A percentile compares a stretch with the other conserved stretches of the same genome.
phyloP scores from a whole-genome alignment of 768 basidiomycete genomes.

The Leucogyrophana mollusca region DNA sequence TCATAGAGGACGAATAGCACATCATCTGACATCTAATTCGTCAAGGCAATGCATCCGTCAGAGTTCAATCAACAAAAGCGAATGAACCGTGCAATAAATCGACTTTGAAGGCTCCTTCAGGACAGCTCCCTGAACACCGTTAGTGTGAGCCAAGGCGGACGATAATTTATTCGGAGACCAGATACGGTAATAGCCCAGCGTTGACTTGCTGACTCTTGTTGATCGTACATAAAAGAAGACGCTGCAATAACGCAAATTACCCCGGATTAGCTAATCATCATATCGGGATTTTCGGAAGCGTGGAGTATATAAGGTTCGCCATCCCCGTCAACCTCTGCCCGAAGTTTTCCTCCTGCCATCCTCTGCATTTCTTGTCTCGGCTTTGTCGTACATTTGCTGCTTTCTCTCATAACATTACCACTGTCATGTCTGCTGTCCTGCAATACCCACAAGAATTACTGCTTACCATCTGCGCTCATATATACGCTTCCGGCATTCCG shows the following conservation, averaged over 20 bases:
- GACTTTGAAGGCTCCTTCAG: not conserved
- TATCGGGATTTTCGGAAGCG: not conserved
- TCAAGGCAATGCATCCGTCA: not conserved
- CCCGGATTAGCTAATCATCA: conserved; percentile 3
- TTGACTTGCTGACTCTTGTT: not conserved
- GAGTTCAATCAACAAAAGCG: not conserved
- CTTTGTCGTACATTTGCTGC: conserved; percentile 4
- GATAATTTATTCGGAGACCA: not conserved
- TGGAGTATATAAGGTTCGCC: not conserved
- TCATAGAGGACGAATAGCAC: not conserved
- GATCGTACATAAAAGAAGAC: not conserved
- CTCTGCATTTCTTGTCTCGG: conserved; percentile 8
- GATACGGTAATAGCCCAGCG: not conserved
- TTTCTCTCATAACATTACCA: conserved; percentile 22
- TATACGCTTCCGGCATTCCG: conserved; percentile 64
- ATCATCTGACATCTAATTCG: not conserved
- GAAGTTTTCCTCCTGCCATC: not conserved
- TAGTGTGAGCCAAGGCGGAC: not conserved
- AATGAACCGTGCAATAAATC: not conserved
- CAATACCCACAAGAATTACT: conserved; percentile 74
- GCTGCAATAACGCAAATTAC: not conserved
- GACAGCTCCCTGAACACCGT: not conserved
- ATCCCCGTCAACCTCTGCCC: not conserved
- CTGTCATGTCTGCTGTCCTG: conserved; percentile 26
- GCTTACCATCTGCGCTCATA: conserved; percentile 67